phyloP scores from a whole-genome alignment of 2,329 filamentous ascomycete genomes.

The Colletotrichum sojae region DNA sequence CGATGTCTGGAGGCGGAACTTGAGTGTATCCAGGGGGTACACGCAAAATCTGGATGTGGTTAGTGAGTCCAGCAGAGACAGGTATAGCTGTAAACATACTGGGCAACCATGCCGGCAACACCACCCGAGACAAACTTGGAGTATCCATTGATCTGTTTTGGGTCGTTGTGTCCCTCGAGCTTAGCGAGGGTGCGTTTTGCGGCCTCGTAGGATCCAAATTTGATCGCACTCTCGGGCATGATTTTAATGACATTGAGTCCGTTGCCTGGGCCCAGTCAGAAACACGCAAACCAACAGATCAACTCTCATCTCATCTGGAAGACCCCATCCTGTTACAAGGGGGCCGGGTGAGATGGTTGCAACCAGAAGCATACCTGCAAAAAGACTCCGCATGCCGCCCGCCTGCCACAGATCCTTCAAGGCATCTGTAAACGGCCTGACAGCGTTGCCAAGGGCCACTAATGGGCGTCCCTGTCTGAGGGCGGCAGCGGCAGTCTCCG shows the following conservation, averaged over 20 bases:
- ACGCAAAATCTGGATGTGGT: slow-evolving; percentile 77
- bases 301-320: no score
- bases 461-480: slow-evolving; percentile 79
- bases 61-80: background rate
- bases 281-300: background rate
- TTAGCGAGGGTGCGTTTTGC: slow-evolving; percentile 89
- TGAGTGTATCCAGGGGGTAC: slow-evolving; percentile 92
- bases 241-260: slow-evolving; percentile 97
- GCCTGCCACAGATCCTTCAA: slow-evolving; percentile 85
- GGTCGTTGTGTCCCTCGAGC: slow-evolving; percentile 89
- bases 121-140: slow-evolving; percentile 95
- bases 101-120: slow-evolving; percentile 92
- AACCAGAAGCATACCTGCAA: slow-evolving; percentile 78
- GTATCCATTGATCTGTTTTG: slow-evolving; percentile 82
- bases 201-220: slow-evolving; percentile 97
- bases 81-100: slow-evolving; percentile 66
- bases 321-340: no score
- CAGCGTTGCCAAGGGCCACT: slow-evolving; percentile 75
- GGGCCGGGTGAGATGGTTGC: no score
- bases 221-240: slow-evolving; percentile 98
- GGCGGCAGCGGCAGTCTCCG: slow-evolving; percentile 73
- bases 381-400: slow-evolving; percentile 90
- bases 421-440: slow-evolving; percentile 79
- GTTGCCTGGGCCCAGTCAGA: slow-evolving; percentile 72
- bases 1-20: slow-evolving; percentile 92